Base-by-base conservation (phyloP, 306 rosid genomes). In the Castanopsis chinensis region DNA sequence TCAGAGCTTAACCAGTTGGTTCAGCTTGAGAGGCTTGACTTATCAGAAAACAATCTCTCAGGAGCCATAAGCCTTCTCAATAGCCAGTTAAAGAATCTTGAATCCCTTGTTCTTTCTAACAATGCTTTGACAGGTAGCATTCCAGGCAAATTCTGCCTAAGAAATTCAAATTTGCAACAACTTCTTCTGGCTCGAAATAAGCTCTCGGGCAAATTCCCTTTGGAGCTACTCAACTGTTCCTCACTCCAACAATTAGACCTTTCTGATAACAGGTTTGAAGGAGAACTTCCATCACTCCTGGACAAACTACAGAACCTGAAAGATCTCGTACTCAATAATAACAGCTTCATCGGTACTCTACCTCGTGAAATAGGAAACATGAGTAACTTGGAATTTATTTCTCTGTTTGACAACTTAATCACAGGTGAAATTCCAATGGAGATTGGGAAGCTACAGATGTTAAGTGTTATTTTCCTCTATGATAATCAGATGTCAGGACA, bases 401-500 rank as follows among this genome's bases (percentile, higher is more conserved):
- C 65, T 79, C 87, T 95, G 59, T 95, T 91, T 84, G 96, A 79
- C 49, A 95, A 95, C 88, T 80, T 75, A 75, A 80, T 95, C 23
- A 86, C 86, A 73, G 98, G 98, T 49, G 30, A 57, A 81, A 83
- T 93, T 70, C 98, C 99, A 45, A 71, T 27, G 79, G 97, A 93
- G 91, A 82, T 95, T 56, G 99, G 98, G 74, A 91, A 77, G 88
- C 87, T 95, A 76, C 78, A 86, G 80, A 85, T 82, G 52, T 78
- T 95, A 83, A 76, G 76, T 68, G 33, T 64, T 82, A 81, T 95
- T 77, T 92, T 88, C 86, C 94, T 95, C 69, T 95, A 95, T 72
- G 98, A 95, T 11, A 95, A 95, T 85, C 96, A 90, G 78, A 87
- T 95, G 89, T 89, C 92, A 43, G 98, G 99, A 79, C 67, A 81